Evolutionary conservation across 2,329 filamentous ascomycete genomes (phyloP).

Genomic region (Aspergillus aculeatus): DNA sequence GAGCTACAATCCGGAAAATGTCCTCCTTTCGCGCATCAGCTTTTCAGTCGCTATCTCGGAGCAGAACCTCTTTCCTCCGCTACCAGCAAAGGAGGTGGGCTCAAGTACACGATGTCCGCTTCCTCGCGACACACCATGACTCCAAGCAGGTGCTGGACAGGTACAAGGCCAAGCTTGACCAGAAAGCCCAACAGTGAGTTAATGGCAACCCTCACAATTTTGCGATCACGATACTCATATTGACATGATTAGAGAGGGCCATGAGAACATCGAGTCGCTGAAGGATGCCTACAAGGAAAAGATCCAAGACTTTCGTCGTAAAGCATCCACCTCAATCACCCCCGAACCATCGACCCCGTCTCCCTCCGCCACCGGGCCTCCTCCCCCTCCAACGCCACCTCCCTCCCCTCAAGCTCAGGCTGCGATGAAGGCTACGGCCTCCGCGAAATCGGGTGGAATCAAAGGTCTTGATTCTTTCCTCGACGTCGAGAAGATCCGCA

Average conservation of each 20-base stretch:
- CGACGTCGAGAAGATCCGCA: constrained; percentile 73
- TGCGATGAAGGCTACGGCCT: constrained; percentile 42
- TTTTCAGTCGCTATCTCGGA: constrained; percentile 49
- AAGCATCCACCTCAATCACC: constrained; percentile 59
- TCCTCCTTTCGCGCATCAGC: constrained; percentile 49
- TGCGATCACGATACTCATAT: constrained; percentile 1
- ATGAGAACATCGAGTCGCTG: constrained; percentile 58
- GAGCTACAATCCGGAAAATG: constrained; percentile 33
- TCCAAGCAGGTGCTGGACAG: constrained; percentile 70
- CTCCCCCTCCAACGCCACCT: constrained; percentile 37
- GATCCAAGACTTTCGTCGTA: constrained; percentile 69
- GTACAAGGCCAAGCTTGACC: constrained; percentile 80
- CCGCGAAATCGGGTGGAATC: constrained; percentile 54
- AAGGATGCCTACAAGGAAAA: constrained; percentile 82
- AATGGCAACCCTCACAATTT: background rate
- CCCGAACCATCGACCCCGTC: constrained; percentile 40
- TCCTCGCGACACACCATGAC: constrained; percentile 74
- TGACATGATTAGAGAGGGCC: constrained; percentile 58
- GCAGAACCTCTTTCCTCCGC: constrained; percentile 29
- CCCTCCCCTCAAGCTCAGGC: constrained; percentile 34
- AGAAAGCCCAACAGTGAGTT: constrained; percentile 69
- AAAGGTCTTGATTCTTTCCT: constrained; percentile 69
- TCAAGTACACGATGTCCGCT: constrained; percentile 87
- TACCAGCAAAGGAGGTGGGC: constrained; percentile 75
- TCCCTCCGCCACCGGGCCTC: constrained; percentile 36